Evolutionary conservation across 768 basidiomycete genomes (phyloP), one percentile per base, ranked within the genome.

Genomic region (Naematelia aurantialba): DNA sequence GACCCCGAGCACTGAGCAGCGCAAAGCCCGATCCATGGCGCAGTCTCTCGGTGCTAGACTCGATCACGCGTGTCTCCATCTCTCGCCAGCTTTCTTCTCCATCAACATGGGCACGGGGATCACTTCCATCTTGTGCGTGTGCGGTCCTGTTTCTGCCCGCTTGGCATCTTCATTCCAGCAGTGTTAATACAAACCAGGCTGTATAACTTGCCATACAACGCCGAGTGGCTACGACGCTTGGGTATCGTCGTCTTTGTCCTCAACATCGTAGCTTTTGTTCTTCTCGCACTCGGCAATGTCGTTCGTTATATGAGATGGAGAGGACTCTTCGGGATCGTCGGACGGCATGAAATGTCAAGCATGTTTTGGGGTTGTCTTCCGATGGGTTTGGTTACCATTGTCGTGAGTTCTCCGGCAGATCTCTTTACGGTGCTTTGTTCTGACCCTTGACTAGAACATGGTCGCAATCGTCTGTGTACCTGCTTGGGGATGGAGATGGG

Each of bases 91-190:
- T 8, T 63, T 62, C 52, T 62, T 63, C 56, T 60, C 66, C 3
- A 48, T 72, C 42, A 71, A 62, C 45, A 73, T 74, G 74, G 72
- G 72, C 0, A 76, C 76, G 0, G 77, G 77, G 1, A 76, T 78
- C 57, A 58, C 65, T 14, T 71, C 72, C 2, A 76, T 77, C 52
- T 51, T 78, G 5, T 39, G 17, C n/a, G n/a, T n/a, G n/a, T n/a
- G n/a, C n/a, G n/a, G n/a, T n/a, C n/a, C n/a, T n/a, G 17, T 39
- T 39, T 17, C 17, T 39, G 34, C 34, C 34, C 17, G 17, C 8
- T 17, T 39, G 8, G 8, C 34, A 8, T 39, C 34, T 39, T 8
- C 17, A 8, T 39, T 8, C 17, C 17, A 8, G 17, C 34, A 39
- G 8, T 39, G 34, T n/a, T n/a, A 39, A 8, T 39, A 8, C 17